Conservation (phyloP, 139 green algal genomes). For the Gonium pectorale region DNA sequence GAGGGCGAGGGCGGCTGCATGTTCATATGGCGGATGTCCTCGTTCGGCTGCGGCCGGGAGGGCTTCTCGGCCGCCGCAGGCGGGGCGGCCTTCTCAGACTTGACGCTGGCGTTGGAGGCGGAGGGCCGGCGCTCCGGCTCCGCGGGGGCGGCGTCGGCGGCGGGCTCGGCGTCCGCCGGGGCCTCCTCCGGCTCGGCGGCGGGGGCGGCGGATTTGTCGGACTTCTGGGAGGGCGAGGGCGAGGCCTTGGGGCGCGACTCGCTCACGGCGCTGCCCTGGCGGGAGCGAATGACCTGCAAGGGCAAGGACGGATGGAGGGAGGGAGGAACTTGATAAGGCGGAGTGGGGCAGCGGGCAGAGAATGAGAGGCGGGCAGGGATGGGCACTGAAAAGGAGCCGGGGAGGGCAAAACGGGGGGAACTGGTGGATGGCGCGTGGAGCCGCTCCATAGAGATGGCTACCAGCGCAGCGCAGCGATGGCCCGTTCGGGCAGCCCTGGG, state of each 20-base stretch:
- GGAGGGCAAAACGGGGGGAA: too few species aligned
- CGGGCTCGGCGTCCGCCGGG: too few species aligned
- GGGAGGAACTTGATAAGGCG: background rate
- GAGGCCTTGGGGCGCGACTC: background rate
- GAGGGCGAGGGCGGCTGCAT: constrained; percentile 44
- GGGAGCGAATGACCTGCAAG: constrained; percentile 33
- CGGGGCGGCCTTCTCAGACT: background rate
- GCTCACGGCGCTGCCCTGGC: constrained; percentile 24
- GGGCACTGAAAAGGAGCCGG: background rate
- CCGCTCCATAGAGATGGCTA: too few species aligned
- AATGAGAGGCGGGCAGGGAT: background rate
- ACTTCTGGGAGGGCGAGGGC: too few species aligned
- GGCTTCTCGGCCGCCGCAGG: background rate
- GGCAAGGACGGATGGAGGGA: background rate
- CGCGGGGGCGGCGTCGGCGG: too few species aligned
- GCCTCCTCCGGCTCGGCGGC: too few species aligned
- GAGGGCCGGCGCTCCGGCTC: background rate
- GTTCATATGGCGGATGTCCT: background rate
- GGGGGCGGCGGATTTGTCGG: too few species aligned
- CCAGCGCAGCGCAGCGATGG: too few species aligned
- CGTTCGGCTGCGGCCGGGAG: background rate
- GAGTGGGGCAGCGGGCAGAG: background rate
- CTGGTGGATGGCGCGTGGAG: too few species aligned
- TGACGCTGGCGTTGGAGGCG: constrained; percentile 19
- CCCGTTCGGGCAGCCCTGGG: too few species aligned